Evolutionary conservation across 2,329 filamentous ascomycete species (phyloP), one percentile per base, ranked within the genome.

Genomic region (Intubia oerlemansii): DNA sequence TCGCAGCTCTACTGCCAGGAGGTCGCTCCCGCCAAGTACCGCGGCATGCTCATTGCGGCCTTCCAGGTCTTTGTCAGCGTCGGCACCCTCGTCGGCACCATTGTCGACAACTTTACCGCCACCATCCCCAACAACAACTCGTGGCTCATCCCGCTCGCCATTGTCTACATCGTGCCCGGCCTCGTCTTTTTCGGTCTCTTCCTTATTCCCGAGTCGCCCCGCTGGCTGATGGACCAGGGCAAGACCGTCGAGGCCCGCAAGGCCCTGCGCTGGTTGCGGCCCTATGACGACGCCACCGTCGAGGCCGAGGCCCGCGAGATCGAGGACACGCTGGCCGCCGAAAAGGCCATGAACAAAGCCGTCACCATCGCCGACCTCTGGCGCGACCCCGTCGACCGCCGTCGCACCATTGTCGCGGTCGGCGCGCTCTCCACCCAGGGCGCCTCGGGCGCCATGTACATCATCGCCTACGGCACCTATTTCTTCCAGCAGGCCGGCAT

Each of bases 401-500:
- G 61, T 14, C 49, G 62, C 14, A 63, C 59, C 0, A 37, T 57
- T 1, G 34, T 66, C 4, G 49, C 59, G 6, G 48, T 66, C 19
- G 51, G 49, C 8, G 54, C 53, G 2, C 44, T 67, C 11, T 54
- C 51, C 0, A 53, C 56, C 1, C 61, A 66, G 38, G 60, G 58
- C 4, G 60, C 59, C 3, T 60, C 56, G 1, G 61, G 62, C 8
- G 54, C 58, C 12, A 66, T 64, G 58, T 65, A 59, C 31, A 53
- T 66, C 37, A 64, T 67, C 22, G 60, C 57, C 2, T 63, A 61
- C 37, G 53, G 54, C 15, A 66, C 62, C 2, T 69, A 68, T 42
- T 68, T 68, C 50, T 64, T 69, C 41, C 53, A 59, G 38, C 66
- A 67, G 57, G 61, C 63, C 20, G 51, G 57, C 25, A 58, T 68